These are phyloP conservation scores for Wallacemonas sp. DNA, from an alignment of 208 protist genomes.

Conservation along the genomic window DNA sequence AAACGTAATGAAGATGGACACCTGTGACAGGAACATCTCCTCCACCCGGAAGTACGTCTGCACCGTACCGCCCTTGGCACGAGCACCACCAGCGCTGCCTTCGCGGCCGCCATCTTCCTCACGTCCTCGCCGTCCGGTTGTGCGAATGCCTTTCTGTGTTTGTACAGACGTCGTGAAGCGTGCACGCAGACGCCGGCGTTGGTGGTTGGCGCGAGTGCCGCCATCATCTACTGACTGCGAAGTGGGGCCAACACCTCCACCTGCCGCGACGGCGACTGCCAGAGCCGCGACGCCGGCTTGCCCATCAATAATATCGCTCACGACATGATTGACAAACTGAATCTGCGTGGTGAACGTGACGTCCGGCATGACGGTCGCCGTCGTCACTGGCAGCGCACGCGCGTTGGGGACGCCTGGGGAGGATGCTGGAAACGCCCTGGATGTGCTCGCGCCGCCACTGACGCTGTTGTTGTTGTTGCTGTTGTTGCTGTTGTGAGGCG, in stretches of 20 bases:
- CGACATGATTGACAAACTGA: slow-evolving; percentile 7
- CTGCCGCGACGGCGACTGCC: background rate
- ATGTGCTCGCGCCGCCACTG: no score
- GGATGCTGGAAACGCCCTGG: no score
- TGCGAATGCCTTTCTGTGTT: slow-evolving; percentile 10
- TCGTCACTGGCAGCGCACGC: background rate
- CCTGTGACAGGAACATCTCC: slow-evolving; percentile 33
- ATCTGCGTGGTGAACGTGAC: slow-evolving; percentile 11
- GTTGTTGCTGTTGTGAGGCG: background rate
- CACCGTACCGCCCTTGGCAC: slow-evolving; percentile 1
- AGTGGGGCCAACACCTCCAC: background rate
- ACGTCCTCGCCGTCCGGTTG: slow-evolving; percentile 6
- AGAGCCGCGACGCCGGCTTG: background rate
- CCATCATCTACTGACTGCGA: background rate
- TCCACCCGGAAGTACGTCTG: slow-evolving; percentile 50
- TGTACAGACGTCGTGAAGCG: slow-evolving; percentile 18
- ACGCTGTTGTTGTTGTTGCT: background rate
- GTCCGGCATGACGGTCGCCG: background rate
- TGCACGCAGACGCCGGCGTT: slow-evolving; percentile 1
- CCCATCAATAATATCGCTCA: background rate
- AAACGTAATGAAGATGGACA: slow-evolving; percentile 68
- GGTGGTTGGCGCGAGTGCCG: background rate
- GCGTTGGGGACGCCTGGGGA: background rate
- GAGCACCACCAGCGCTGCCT: background rate
- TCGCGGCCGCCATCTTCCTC: slow-evolving; percentile 3